phyloP scores from a whole-genome alignment of 768 basidiomycete genomes.

The Lactarius pseudohatsudake region DNA sequence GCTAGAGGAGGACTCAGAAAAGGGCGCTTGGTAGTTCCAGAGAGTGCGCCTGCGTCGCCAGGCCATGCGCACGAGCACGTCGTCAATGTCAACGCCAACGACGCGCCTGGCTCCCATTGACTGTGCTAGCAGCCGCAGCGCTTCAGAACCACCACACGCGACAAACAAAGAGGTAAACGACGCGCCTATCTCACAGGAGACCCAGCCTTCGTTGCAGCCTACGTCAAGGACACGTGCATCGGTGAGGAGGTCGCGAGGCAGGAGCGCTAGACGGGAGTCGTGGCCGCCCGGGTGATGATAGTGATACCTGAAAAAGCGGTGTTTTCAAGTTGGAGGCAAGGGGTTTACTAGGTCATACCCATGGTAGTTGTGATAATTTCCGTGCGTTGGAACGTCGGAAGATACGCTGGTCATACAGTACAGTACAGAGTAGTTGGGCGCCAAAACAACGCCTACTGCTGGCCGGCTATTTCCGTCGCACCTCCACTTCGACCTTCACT shows the following conservation, averaged over 20 bases:
- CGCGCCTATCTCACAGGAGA: conserved; percentile 24
- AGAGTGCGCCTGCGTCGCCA: conserved; percentile 69
- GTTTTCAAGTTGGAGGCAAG: neutral
- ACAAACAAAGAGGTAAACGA: conserved; percentile 28
- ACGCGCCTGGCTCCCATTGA: conserved; percentile 60
- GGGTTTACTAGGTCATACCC: conserved; percentile 7
- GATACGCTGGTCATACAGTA: conserved; percentile 4
- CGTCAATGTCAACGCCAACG: conserved; percentile 84
- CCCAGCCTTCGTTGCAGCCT: conserved; percentile 28
- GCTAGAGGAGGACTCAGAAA: conserved; percentile 17
- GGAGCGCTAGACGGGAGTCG: conserved; percentile 63
- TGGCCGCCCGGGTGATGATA: conserved; percentile 23
- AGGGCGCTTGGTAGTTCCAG: conserved; percentile 66
- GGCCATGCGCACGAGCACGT: conserved; percentile 67
- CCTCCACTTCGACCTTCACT: conserved; percentile 67
- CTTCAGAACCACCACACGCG: neutral
- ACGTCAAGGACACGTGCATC: conserved; percentile 24
- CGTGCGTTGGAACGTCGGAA: conserved; percentile 22
- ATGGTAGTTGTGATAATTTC: conserved; percentile 31
- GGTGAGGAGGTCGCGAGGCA: conserved; percentile 38
- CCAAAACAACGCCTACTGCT: too few relatives aligned
- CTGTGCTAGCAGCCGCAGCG: conserved; percentile 52
- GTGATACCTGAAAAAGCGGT: conserved; percentile 8
- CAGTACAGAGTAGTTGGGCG: too few relatives aligned
- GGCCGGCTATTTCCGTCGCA: too few relatives aligned